phyloP scores from a whole-genome alignment of 768 basidiomycete species.

The Leucocoprinus sp. region DNA sequence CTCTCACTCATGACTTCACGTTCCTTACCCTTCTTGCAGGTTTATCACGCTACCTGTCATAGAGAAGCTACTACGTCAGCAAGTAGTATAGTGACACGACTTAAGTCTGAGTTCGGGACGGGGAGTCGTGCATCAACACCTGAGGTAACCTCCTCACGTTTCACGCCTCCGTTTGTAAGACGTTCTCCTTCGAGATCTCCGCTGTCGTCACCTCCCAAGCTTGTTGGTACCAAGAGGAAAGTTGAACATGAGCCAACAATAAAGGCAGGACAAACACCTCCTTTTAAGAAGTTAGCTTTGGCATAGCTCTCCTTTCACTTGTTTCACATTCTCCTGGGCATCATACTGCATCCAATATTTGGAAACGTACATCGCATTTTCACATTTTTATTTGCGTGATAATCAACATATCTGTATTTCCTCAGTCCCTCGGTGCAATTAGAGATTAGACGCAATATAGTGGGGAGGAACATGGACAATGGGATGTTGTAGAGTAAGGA shows the following conservation, averaged over 20 bases:
- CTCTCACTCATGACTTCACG: background rate
- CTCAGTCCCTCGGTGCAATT: constrained; percentile 8
- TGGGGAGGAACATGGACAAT: too few relatives aligned
- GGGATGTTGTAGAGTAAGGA: too few relatives aligned
- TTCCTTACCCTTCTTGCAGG: constrained; percentile 32
- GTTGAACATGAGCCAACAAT: constrained; percentile 35
- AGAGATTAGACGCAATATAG: constrained; percentile 10
- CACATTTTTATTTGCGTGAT: constrained; percentile 10
- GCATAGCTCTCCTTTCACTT: constrained; percentile 11
- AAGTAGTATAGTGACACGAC: constrained; percentile 55
- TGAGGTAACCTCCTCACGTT: constrained; percentile 36
- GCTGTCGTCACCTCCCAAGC: constrained; percentile 43
- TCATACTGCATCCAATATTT: constrained; percentile 7
- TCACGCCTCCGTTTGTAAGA: constrained; percentile 32
- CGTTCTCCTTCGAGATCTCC: constrained; percentile 27
- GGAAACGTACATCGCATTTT: constrained; percentile 8
- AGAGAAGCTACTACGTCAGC: constrained; percentile 66
- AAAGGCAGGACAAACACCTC: constrained; percentile 47
- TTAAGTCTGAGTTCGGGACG: constrained; percentile 51
- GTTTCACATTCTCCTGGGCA: constrained; percentile 2
- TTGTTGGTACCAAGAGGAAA: constrained; percentile 69
- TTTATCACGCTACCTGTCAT: constrained; percentile 93
- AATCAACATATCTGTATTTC: constrained; percentile 7
- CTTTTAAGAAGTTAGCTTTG: constrained; percentile 59
- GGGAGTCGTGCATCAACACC: constrained; percentile 75